phyloP scores from a whole-genome alignment of 1,284 basidiomycete genomes.

The Boletus mariae region DNA sequence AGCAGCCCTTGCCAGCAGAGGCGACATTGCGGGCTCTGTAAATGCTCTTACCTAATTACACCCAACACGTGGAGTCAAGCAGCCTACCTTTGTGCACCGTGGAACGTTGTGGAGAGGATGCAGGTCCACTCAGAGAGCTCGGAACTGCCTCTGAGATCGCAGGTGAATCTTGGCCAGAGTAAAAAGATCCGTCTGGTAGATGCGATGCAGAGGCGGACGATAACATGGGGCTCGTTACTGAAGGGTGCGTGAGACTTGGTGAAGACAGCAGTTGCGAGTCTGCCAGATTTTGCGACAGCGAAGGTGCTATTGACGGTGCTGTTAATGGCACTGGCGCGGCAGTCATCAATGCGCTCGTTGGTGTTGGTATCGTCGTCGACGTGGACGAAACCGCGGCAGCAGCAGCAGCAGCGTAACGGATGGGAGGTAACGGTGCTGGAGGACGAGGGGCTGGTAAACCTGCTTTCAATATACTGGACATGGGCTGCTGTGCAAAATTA shows the following conservation, averaged over 20 bases:
- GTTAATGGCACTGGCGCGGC: conserved; percentile 35
- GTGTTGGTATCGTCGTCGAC: conserved; percentile 27
- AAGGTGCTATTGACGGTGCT: conserved; percentile 37
- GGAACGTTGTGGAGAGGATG: conserved; percentile 52
- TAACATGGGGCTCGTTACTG: conserved; percentile 72
- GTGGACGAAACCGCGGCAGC: conserved; percentile 72
- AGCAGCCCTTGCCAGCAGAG: conserved; percentile 35
- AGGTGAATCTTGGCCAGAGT: conserved; percentile 66
- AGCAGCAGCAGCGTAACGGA: conserved; percentile 89
- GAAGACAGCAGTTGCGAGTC: conserved; percentile 60
- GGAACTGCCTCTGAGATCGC: conserved; percentile 65
- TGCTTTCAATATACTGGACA: conserved; percentile 76
- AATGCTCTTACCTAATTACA: conserved; percentile 22
- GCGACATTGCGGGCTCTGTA: conserved; percentile 40
- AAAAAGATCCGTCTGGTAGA: conserved; percentile 66
- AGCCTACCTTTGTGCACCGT: conserved; percentile 43
- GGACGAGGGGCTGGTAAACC: conserved; percentile 54
- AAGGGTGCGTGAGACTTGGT: conserved; percentile 76
- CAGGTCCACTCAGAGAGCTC: conserved; percentile 50
- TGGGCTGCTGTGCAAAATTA: conserved; percentile 77
- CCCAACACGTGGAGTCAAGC: conserved; percentile 8
- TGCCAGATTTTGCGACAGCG: conserved; percentile 37
- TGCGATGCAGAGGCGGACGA: conserved; percentile 73
- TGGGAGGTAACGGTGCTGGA: conserved; percentile 68
- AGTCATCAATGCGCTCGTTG: conserved; percentile 31